A percentile compares a stretch with the other conserved stretches of the same genome.
Conservation (phyloP, 2,329 filamentous ascomycete genomes). For the Aspergillus phoenicis region DNA sequence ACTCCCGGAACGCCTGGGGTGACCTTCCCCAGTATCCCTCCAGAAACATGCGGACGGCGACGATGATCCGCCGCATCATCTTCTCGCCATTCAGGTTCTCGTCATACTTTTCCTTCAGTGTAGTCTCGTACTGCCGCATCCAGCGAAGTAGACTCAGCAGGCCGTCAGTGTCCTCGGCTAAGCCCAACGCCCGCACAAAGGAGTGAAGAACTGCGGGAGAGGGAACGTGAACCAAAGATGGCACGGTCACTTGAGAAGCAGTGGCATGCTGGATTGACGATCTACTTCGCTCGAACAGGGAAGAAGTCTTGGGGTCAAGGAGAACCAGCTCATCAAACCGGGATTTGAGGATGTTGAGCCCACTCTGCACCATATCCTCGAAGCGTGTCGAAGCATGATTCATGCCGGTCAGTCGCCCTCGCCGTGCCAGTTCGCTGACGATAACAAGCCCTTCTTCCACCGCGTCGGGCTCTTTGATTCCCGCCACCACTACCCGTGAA, state of each 20-base stretch:
- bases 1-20: neutral
- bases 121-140: constrained; percentile 41
- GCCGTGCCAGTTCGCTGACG: constrained; percentile 23
- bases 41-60: constrained; percentile 45
- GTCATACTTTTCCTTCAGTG: constrained; percentile 39
- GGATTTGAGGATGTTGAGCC: constrained; percentile 36
- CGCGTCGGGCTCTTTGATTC: constrained; percentile 29
- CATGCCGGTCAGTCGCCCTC: constrained; percentile 10
- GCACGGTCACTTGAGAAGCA: constrained; percentile 27
- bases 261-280: constrained; percentile 14
- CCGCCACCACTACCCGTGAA: constrained; percentile 37
- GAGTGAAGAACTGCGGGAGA: constrained; percentile 44
- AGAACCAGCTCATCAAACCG: constrained; percentile 41
- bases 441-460: constrained; percentile 31
- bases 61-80: constrained; percentile 44
- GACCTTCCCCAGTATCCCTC: constrained; percentile 36
- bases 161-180: constrained; percentile 43
- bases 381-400: constrained; percentile 17
- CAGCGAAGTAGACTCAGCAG: constrained; percentile 45
- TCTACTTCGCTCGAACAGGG: constrained; percentile 25
- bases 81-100: constrained; percentile 40
- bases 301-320: constrained; percentile 26
- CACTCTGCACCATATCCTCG: constrained; percentile 35
- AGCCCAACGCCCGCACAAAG: constrained; percentile 46
- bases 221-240: constrained; percentile 39